phyloP scores from a whole-genome alignment of 2,329 filamentous ascomycete species.

The Didymella glomerata region DNA sequence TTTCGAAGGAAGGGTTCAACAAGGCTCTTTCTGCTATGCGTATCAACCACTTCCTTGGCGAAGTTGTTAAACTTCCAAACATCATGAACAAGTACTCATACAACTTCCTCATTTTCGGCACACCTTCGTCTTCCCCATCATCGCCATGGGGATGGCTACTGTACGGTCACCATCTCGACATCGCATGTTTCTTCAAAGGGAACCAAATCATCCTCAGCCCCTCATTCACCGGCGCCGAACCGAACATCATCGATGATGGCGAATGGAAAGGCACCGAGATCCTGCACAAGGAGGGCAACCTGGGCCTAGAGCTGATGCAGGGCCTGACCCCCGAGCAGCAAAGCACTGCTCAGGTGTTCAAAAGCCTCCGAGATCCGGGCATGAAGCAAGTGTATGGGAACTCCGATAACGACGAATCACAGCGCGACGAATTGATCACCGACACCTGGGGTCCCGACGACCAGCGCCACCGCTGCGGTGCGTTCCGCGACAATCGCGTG shows the following conservation, averaged over 20 bases:
- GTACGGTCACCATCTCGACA: slow-evolving; percentile 81
- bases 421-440: slow-evolving; percentile 51
- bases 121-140: slow-evolving; percentile 60
- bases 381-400: slow-evolving; percentile 63
- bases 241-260: slow-evolving; percentile 75
- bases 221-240: slow-evolving; percentile 82
- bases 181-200: slow-evolving; percentile 73
- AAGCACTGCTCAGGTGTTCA: slow-evolving; percentile 64
- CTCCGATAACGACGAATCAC: slow-evolving; percentile 36
- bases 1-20: slow-evolving; percentile 74
- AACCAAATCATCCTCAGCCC: slow-evolving; percentile 74
- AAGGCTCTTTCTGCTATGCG: slow-evolving; percentile 76
- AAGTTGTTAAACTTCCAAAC: slow-evolving; percentile 67
- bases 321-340: slow-evolving; percentile 60
- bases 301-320: slow-evolving; percentile 76
- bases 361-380: slow-evolving; percentile 66
- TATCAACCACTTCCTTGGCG: slow-evolving; percentile 77
- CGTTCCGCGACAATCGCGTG: slow-evolving; percentile 78
- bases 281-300: slow-evolving; percentile 68
- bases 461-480: slow-evolving; percentile 79
- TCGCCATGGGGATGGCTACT: slow-evolving; percentile 76
- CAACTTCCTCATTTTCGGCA: slow-evolving; percentile 76
- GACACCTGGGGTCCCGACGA: slow-evolving; percentile 83
- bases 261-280: slow-evolving; percentile 71
- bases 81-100: slow-evolving; percentile 80